Base-by-base conservation (phyloP, 1,284 basidiomycete species). In the Chiua sp. region DNA sequence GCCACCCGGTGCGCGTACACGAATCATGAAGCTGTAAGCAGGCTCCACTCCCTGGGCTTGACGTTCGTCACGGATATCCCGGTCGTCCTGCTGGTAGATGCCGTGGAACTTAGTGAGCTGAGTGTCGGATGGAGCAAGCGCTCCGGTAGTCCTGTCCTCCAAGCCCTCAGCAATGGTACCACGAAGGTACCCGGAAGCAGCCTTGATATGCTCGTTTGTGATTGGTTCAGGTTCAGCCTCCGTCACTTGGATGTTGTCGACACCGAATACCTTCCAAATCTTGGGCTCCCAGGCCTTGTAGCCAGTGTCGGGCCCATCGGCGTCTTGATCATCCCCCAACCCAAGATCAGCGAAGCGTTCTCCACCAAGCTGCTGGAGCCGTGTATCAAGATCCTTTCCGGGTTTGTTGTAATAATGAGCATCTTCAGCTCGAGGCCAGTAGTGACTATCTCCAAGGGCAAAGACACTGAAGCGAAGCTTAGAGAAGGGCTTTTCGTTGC, bases 181-280 rank as follows among this genome's bases (percentile, higher is more conserved):
- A 59, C 97, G 93, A 42, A 99, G 84, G 79, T 93, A 98, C 67
- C 91, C 89, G 60, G 92, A 95, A 13, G 98, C 96, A 60, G 96
- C 97, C 82, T 99, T 99, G 85, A 99, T 98, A 79, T 99, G 96
- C 80, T 99, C 97, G 81, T 99, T 98, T 62, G 96, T 98, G 78
- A 99, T 97, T 3, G 94, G 88, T 73, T 98, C 96, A 3, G 96
- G 96, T 75, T 98, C 96, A 22, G 90, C 91, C 79, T 99, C 98
- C 44, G 81, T 87, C 35, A 98, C 88, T 75, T 98, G 93, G 59
- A 99, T 82, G 20, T 81, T 82, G 77, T 98, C 97, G 57, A 99
- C 96, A 57, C 97, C 95, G 44, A 99, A 82, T 2, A 90, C 90
- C 79, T 98, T 96, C 98, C 97, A 99, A 46, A 99, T 70, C 59